Evolutionary conservation across 345 rosid species (phyloP).

Genomic region (Gynandropsis gynandra): DNA sequence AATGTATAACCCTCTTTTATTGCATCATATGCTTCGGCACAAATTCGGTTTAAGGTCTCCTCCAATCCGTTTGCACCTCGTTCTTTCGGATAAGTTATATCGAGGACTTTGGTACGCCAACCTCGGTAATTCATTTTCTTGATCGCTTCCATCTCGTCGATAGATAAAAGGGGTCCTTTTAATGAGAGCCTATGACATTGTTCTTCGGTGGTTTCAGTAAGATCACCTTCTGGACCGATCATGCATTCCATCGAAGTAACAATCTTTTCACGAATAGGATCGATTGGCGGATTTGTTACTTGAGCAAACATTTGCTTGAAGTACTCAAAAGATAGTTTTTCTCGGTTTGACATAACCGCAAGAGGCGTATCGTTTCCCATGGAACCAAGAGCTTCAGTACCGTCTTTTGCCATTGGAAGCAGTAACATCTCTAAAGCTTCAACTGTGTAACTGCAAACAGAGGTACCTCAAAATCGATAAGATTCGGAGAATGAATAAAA

Average conservation of each 20-base stretch:
- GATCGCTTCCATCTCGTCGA: constrained; percentile 74
- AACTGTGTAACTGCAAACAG: constrained; percentile 66
- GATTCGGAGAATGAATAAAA: constrained; percentile 6
- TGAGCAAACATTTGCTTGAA: constrained; percentile 99
- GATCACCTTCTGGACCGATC: constrained; percentile 99
- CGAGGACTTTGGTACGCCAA: constrained; percentile 83
- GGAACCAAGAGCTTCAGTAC: constrained; percentile 95
- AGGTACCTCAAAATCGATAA: neutral
- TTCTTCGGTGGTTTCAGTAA: constrained; percentile 95
- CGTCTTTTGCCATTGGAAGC: constrained; percentile 99
- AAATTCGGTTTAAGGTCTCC: constrained; percentile 80
- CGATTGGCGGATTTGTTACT: constrained; percentile 98
- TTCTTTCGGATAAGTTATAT: constrained; percentile 73
- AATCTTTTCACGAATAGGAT: constrained; percentile 97
- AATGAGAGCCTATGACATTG: constrained; percentile 95
- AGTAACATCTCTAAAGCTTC: constrained; percentile 97
- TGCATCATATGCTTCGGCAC: constrained; percentile 81
- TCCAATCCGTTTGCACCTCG: constrained; percentile 86
- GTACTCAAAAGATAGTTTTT: constrained; percentile 85
- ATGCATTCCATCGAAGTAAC: constrained; percentile 99
- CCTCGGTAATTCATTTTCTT: constrained; percentile 90
- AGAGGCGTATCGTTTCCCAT: constrained; percentile 99
- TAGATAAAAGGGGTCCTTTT: constrained; percentile 74
- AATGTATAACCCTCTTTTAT: constrained; percentile 78
- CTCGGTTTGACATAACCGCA: constrained; percentile 93